Evolutionary conservation across 345 rosid genomes (phyloP), one percentile per base, ranked within the genome.

Genomic region (Lenwebbia sp.): DNA sequence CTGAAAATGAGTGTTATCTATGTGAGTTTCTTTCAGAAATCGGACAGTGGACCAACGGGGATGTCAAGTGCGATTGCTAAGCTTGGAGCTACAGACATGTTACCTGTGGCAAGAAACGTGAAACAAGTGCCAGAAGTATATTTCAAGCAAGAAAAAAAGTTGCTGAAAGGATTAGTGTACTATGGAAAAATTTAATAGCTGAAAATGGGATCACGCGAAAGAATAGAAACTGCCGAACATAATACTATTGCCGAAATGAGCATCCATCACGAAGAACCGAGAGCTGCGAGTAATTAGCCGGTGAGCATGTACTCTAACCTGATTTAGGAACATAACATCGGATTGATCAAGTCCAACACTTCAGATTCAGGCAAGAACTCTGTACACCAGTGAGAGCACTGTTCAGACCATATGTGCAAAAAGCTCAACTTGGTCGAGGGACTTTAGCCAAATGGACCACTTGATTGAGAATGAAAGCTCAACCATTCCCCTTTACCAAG

Each of bases 121-220:
- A 62, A 62, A 62, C 75, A 3, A 62, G 40, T 62, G 41, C 41
- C 21, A 22, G 54, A 53, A 53, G 3, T 22, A 53, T 53, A 53
- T 53, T 53, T 53, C 7, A 19, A 4, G 37, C 75, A 7, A 33
- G 25, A 65, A 17, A 65, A 30, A 33, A 10, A 19, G 78, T 65
- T 17, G 44, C 78, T 37, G 25, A 33, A 70, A 17, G 41, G 23
- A 33, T 55, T 3, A 23, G 12, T 8, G 44, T 70, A 17, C 19
- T 33, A 19, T 33, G 78, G 25, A 2, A 9, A 70, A 28, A 19
- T 14, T 33, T 30, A 19, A 1, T 62, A 30, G 41, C 2, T 30
- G 37, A 4, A 13, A 4, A 14, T 14, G 6, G 37, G 9, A 60
- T 60, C 0, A 30, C 12, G 23, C 76, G 1, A 6, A 1, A 0